Evolutionary conservation across 1,284 basidiomycete species (phyloP).

Genomic region (Papiliotrema laurentii): DNA sequence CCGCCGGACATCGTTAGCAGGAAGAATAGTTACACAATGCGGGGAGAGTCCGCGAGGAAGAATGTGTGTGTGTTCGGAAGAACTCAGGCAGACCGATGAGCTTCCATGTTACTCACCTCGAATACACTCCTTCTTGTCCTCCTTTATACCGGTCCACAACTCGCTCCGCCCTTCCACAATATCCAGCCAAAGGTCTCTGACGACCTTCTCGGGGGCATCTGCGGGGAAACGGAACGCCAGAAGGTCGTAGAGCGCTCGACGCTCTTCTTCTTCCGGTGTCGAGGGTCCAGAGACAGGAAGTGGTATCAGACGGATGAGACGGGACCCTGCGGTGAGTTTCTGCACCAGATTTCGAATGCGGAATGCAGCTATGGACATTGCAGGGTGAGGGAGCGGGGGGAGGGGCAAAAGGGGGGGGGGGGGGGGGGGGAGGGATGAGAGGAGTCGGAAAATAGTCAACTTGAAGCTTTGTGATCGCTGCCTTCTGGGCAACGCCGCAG

Average conservation of each 20-base stretch:
- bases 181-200: slow-evolving; percentile 84
- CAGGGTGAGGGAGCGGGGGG: too few species aligned
- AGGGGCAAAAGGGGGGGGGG: too few species aligned
- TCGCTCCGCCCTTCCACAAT: slow-evolving; percentile 84
- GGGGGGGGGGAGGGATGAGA: not conserved
- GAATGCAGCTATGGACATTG: too few species aligned
- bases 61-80: not conserved
- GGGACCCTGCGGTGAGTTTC: slow-evolving; percentile 44
- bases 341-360: too few species aligned
- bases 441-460: too few species aligned
- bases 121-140: slow-evolving; percentile 75
- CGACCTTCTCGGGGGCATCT: slow-evolving; percentile 62
- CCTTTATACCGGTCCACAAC: slow-evolving; percentile 84
- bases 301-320: slow-evolving; percentile 54
- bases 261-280: slow-evolving; percentile 26
- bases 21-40: not conserved
- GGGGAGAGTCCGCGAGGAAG: not conserved
- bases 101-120: slow-evolving; percentile 28
- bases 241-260: slow-evolving; percentile 64
- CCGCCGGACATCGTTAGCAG: not conserved
- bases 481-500: too few species aligned
- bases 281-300: slow-evolving; percentile 21
- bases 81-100: not conserved
- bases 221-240: slow-evolving; percentile 76
- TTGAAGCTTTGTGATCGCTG: too few species aligned